These are phyloP conservation scores for Stachybotrys chlorohalonatus DNA, from an alignment of 2,329 filamentous ascomycete genomes.

Conservation along the genomic window DNA sequence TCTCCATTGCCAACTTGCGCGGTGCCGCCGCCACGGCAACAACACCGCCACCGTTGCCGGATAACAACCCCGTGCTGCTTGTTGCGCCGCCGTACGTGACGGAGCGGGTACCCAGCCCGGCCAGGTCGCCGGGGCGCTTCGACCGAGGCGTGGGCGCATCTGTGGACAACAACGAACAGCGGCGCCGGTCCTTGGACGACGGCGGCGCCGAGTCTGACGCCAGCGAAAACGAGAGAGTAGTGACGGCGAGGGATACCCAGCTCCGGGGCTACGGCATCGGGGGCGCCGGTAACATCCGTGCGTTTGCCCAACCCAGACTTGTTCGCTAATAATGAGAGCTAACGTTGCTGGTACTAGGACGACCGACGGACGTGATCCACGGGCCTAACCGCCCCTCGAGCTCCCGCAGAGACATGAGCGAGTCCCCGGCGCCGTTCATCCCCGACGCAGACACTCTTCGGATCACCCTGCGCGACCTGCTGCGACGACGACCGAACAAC, in stretches of 20 bases:
- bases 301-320: slow-evolving; percentile 3
- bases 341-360: slow-evolving; percentile 4
- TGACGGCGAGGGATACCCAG: slow-evolving; percentile 20
- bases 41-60: background rate
- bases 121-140: background rate
- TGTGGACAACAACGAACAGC: background rate
- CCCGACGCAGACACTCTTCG: background rate
- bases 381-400: slow-evolving; percentile 4
- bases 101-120: background rate
- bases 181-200: slow-evolving; percentile 9
- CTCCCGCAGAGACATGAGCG: background rate
- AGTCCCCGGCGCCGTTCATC: background rate
- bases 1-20: slow-evolving; percentile 19
- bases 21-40: background rate
- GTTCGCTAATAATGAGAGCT: background rate
- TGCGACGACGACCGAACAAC: background rate
- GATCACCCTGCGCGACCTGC: background rate
- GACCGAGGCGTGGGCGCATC: background rate
- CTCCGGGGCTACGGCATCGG: slow-evolving; percentile 29
- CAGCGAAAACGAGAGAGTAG: slow-evolving; percentile 13
- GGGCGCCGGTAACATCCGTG: slow-evolving; percentile 28
- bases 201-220: background rate
- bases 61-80: background rate
- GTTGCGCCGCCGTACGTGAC: background rate
- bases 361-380: slow-evolving; percentile 14